Evolutionary conservation across 2,329 filamentous ascomycete species (phyloP), one percentile per base, ranked within the genome.

Genomic region (Aspergillus sp.): DNA sequence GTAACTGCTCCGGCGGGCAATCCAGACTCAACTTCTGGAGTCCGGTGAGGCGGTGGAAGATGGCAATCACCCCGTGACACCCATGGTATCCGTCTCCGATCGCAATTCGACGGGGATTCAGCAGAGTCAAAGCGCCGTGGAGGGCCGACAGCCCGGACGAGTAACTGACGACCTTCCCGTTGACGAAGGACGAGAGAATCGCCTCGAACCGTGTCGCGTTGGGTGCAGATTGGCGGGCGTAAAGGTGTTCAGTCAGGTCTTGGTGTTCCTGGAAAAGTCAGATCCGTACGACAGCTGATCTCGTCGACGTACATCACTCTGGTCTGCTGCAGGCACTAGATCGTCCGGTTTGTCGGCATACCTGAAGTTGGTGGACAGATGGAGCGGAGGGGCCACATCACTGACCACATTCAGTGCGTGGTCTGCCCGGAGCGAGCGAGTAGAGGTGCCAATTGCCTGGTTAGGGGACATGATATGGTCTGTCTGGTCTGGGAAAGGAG

Each of bases 81-180:
- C 91, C 91, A 62, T 96, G 89, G 63, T 96, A 96, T 22, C 88
- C 88, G 5, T 72, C 77, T 19, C 79, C 78, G 39, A 96, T 85
- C 40, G 85, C 81, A 33, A 96, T 75, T 35, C 80, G 78, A 44
- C 77, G 77, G 1, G 91, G 91, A 56, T 93, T 86, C 4, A 93
- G 62, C 47, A 78, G 78, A 8, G 86, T 78, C 3, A 96, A 69
- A 37, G 93, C 67, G 11, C 85, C 88, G 59, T 95, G 84, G 64
- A 95, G 86, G 30, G 88, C 83, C 4, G 84, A 74, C 11, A 96
- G 73, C 2, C 91, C 91, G 3, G 84, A 91, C 15, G 75, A 65
- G 63, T 95, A 98, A 34, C 80, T 83, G 13, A 95, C 55, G 3
- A 72, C 83, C 43, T 74, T 70, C 10, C 57, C 58, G 11, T 57